Evolutionary conservation across 768 basidiomycete genomes (phyloP).

Genomic region (Naematelia aurantialba): DNA sequence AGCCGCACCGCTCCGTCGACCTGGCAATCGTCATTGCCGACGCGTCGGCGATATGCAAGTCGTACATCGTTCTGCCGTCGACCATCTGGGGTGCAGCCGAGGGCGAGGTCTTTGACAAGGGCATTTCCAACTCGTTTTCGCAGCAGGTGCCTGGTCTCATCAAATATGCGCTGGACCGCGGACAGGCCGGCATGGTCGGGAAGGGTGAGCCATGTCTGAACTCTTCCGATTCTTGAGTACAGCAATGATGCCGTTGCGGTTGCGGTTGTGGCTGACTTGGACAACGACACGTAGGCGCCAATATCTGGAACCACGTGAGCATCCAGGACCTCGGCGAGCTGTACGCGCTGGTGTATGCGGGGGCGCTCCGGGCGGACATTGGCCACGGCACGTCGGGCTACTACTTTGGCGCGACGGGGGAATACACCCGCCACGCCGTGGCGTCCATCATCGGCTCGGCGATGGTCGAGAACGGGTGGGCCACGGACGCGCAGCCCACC

Average conservation of each 20-base stretch:
- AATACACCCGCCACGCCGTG: slow-evolving; percentile 37
- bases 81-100: slow-evolving; percentile 47
- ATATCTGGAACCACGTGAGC: slow-evolving; percentile 47
- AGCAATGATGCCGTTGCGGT: no score
- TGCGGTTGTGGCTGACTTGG: no score
- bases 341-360: slow-evolving; percentile 37
- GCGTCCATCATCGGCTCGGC: slow-evolving; percentile 39
- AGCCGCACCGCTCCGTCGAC: slow-evolving; percentile 46
- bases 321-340: slow-evolving; percentile 40
- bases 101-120: slow-evolving; percentile 37
- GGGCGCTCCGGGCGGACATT: slow-evolving; percentile 30
- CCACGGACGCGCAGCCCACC: slow-evolving; percentile 28
- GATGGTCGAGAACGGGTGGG: slow-evolving; percentile 30
- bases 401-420: slow-evolving; percentile 46
- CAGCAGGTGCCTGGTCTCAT: slow-evolving; percentile 45
- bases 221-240: no score
- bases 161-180: slow-evolving; percentile 38
- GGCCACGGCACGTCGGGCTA: slow-evolving; percentile 47
- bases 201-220: slow-evolving; percentile 28
- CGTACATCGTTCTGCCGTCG: slow-evolving; percentile 47
- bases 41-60: slow-evolving; percentile 30
- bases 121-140: slow-evolving; percentile 40
- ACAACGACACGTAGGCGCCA: slow-evolving; percentile 30
- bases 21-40: slow-evolving; percentile 44
- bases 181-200: slow-evolving; percentile 42